Percentiles rank a stretch among this genome's conserved stretches.
Evolutionary conservation across 176 grass and related monocot genomes (phyloP).

Genomic region (Cenchrus americanus): DNA sequence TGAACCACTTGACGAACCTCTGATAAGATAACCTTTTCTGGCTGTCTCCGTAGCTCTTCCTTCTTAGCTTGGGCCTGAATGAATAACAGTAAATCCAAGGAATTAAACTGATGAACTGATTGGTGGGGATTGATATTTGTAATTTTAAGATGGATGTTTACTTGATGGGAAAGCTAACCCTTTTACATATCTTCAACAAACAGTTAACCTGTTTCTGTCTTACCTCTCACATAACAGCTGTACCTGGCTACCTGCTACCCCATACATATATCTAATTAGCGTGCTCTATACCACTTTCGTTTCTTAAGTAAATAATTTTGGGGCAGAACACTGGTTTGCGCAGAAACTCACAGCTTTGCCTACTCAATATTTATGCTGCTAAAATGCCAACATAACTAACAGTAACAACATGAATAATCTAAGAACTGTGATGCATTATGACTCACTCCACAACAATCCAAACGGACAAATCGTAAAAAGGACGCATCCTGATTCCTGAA

Average conservation of each 20-base stretch:
- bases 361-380: not conserved
- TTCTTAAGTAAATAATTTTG: constrained; percentile 6
- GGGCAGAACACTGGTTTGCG: not conserved
- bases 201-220: not conserved
- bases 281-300: constrained; percentile 1
- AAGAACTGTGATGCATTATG: not conserved
- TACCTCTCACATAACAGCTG: not conserved
- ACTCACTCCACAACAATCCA: not conserved
- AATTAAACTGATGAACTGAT: not conserved
- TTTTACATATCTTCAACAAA: not conserved
- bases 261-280: not conserved
- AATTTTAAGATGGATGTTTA: not conserved
- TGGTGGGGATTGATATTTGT: not conserved
- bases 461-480: not conserved
- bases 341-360: not conserved
- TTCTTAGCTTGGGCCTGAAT: constrained; percentile 78
- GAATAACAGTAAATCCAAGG: constrained; percentile 21
- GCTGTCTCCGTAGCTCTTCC: constrained; percentile 51
- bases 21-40: constrained; percentile 79
- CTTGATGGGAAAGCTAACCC: not conserved
- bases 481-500: not conserved
- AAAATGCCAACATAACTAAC: not conserved
- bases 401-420: not conserved
- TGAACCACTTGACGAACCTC: constrained; percentile 88
- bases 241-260: not conserved